Evolutionary conservation across 1,139 yeast species (phyloP), one percentile per base, ranked within the genome.

Genomic region (Geotrichum macrosporum): DNA sequence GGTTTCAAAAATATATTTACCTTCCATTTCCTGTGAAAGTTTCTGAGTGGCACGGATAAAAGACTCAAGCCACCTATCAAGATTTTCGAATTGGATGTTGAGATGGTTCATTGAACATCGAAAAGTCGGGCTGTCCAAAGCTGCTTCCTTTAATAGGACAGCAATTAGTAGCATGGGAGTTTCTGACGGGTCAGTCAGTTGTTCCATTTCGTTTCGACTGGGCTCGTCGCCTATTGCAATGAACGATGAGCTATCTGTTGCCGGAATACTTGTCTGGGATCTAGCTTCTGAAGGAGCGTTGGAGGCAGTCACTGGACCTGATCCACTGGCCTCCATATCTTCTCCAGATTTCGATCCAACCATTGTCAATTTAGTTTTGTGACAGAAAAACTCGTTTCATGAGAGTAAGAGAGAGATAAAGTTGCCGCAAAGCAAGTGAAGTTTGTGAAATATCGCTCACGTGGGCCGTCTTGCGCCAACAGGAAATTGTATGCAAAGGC

Each of bases 61-160:
- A 0, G 81, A 81, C 18, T 73, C 75, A 12, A 86, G 63, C 89
- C 96, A 84, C 48, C 74, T 74, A 48, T 84, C 88, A 27, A 87
- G 73, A 42, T 77, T 75, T 29, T 74, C 77, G 13, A 87, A 68
- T 59, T 85, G 89, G 18, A 70, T 65, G 53, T 81, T 84, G 51
- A 78, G 64, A 60, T 81, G 86, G 59, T 84, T 82, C 35, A 77
- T 74, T 4, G 82, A 74, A 0, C 98, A 34, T 34, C 53, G 41
- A 31, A 47, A 47, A 9, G 49, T 44, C 13, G 58, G 55, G 20
- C 54, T 53, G 37, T 57, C 61, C 35, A 57, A 41, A 9, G 61
- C 61, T 3, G 58, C 56, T 60, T 92, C 99, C 60, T 87, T 88
- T 58, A 88, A 77, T 18, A 79, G 74, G 1, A 88, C 95, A 0